Percentiles rank a stretch among this genome's conserved stretches.
Evolutionary conservation across 805 yeast genomes (phyloP).

Genomic region (Lipomyces starkeyi): DNA sequence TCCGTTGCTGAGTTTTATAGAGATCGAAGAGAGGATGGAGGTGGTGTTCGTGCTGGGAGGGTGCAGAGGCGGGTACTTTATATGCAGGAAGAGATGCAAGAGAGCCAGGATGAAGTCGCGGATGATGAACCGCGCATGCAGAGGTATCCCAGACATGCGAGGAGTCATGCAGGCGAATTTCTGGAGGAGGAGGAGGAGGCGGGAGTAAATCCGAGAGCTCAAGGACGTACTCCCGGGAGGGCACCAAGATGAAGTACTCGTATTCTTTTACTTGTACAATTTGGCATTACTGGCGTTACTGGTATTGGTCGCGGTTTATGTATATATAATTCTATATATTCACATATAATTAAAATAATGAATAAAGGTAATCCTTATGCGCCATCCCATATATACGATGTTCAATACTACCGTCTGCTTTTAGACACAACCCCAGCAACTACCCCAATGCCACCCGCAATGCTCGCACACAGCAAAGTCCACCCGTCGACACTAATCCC

Average conservation of each 20-base stretch:
- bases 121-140: not conserved
- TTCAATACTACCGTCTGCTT: not conserved
- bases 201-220: not conserved
- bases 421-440: constrained; percentile 15
- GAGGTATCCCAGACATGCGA: constrained; percentile 8
- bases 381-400: not conserved
- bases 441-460: constrained; percentile 11
- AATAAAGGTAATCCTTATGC: not conserved
- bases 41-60: constrained; percentile 2
- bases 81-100: not conserved
- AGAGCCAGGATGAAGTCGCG: not conserved
- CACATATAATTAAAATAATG: not conserved
- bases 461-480: constrained; percentile 14
- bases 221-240: not conserved
- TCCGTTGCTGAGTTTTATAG: constrained; percentile 32
- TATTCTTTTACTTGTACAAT: not conserved
- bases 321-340: not conserved
- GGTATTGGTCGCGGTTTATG: not conserved
- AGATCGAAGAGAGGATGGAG: constrained; percentile 30
- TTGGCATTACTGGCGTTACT: not conserved
- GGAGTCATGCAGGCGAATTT: constrained; percentile 3
- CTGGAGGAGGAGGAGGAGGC: not conserved
- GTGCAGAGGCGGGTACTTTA: not conserved
- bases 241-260: not conserved
- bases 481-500: constrained; percentile 12